Evolutionary conservation across 2,329 filamentous ascomycete species (phyloP).

Genomic region (Pseudonectria foliicola): DNA sequence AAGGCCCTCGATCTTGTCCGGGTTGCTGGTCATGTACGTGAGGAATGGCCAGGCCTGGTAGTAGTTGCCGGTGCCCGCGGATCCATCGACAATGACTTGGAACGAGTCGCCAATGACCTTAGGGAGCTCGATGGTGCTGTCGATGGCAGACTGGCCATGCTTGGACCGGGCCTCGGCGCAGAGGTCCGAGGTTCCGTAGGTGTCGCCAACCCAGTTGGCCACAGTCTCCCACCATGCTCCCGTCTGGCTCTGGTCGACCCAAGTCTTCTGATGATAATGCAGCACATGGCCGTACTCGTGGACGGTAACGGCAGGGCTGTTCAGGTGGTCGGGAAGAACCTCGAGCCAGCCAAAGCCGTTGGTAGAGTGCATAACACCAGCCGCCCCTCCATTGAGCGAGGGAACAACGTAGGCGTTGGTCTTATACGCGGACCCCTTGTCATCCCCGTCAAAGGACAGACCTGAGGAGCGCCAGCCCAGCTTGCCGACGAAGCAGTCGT

Average conservation of each 20-base stretch:
- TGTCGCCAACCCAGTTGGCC: conserved; percentile 43
- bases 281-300: conserved; percentile 45
- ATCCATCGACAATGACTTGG: conserved; percentile 42
- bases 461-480: conserved; percentile 34
- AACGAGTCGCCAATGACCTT: conserved; percentile 41
- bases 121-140: conserved; percentile 33
- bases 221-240: conserved; percentile 46
- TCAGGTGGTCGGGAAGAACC: conserved; percentile 33
- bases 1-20: conserved; percentile 34
- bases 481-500: conserved; percentile 32
- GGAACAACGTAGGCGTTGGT: conserved; percentile 38
- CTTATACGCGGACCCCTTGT: conserved; percentile 36
- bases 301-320: conserved; percentile 33
- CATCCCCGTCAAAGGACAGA: conserved; percentile 27
- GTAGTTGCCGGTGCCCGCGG: conserved; percentile 35
- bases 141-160: conserved; percentile 26
- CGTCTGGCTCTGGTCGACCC: conserved; percentile 38
- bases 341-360: conserved; percentile 34
- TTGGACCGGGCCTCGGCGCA: conserved; percentile 33
- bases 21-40: conserved; percentile 41
- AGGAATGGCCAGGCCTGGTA: conserved; percentile 47
- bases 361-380: conserved; percentile 37
- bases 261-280: conserved; percentile 36
- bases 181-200: conserved; percentile 37
- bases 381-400: conserved; percentile 27